Percentiles rank a stretch among this genome's conserved stretches.
These are phyloP conservation scores for Skeletonema marinoi DNA, from an alignment of 108 stramenopile species.

Conservation along the genomic window DNA sequence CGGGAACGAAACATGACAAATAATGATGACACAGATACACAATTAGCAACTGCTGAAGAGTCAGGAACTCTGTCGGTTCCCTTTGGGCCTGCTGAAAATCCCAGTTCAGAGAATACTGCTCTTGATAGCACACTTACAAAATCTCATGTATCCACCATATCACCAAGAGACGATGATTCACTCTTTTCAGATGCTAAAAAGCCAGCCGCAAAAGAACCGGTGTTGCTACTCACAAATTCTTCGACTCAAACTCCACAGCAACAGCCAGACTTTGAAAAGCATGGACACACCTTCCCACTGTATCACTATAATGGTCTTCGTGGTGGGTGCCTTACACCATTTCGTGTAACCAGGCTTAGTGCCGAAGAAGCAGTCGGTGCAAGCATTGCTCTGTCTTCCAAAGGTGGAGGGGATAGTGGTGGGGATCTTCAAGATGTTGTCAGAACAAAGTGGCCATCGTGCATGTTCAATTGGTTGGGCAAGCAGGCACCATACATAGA, in stretches of 20 bases:
- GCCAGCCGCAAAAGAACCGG: background rate
- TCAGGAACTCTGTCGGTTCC: conserved; percentile 5
- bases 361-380: conserved; percentile 81
- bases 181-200: background rate
- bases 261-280: conserved; percentile 36
- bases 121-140: no score
- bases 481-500: conserved; percentile 59
- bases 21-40: conserved; percentile 16
- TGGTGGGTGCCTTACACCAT: conserved; percentile 64
- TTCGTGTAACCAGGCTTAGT: conserved; percentile 65
- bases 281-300: conserved; percentile 52
- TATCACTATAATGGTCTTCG: conserved; percentile 85
- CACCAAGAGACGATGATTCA: background rate
- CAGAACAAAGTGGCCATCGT: conserved; percentile 74
- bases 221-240: background rate
- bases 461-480: conserved; percentile 67
- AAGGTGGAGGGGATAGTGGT: conserved; percentile 7
- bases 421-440: conserved; percentile 68
- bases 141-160: no score
- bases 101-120: background rate
- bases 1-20: conserved; percentile 11
- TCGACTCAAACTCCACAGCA: background rate
- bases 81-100: conserved; percentile 5
- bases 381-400: conserved; percentile 58
- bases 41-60: conserved; percentile 27